Conservation (phyloP, 225 moss, liverwort and hornwort genomes). For the Takakia lepidozioides region DNA sequence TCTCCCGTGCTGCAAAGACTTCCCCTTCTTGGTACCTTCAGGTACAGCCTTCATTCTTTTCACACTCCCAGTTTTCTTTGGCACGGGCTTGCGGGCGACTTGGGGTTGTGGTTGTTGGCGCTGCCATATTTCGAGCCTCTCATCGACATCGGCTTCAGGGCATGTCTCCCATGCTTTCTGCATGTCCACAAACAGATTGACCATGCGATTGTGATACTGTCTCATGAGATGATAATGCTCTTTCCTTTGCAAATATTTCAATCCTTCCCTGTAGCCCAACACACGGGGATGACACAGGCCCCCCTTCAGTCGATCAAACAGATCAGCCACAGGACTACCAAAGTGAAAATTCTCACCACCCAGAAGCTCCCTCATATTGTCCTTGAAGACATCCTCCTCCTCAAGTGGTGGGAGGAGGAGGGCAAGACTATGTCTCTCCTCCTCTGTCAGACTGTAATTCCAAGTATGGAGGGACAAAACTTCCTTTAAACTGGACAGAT, state of each 20-base stretch:
- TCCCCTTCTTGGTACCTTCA: conserved; percentile 34
- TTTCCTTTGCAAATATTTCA: conserved; percentile 75
- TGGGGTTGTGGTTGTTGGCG: conserved; percentile 45
- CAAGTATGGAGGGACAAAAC: conserved; percentile 69
- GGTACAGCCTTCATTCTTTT: conserved; percentile 9
- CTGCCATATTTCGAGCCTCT: conserved; percentile 63
- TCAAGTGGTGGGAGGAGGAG: conserved; percentile 61
- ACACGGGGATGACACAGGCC: conserved; percentile 81
- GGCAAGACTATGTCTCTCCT: conserved; percentile 66
- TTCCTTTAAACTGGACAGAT: conserved; percentile 62
- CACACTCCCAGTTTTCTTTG: conserved; percentile 31
- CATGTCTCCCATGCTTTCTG: conserved; percentile 70
- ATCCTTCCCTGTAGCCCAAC: conserved; percentile 63
- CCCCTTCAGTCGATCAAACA: conserved; percentile 60
- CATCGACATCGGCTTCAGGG: conserved; percentile 62
- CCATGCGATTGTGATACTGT: conserved; percentile 80
- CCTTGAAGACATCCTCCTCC: conserved; percentile 55
- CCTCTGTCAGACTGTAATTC: conserved; percentile 78
- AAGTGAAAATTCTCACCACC: conserved; percentile 71
- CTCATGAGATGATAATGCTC: conserved; percentile 72
- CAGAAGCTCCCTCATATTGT: conserved; percentile 52
- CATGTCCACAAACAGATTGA: conserved; percentile 74
- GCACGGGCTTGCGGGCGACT: conserved; percentile 38
- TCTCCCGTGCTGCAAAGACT: conserved; percentile 26
- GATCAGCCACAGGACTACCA: conserved; percentile 58